These are phyloP conservation scores for Bothriochloa decipiens DNA, from an alignment of 176 grass and related monocot genomes.

Conservation along the genomic window DNA sequence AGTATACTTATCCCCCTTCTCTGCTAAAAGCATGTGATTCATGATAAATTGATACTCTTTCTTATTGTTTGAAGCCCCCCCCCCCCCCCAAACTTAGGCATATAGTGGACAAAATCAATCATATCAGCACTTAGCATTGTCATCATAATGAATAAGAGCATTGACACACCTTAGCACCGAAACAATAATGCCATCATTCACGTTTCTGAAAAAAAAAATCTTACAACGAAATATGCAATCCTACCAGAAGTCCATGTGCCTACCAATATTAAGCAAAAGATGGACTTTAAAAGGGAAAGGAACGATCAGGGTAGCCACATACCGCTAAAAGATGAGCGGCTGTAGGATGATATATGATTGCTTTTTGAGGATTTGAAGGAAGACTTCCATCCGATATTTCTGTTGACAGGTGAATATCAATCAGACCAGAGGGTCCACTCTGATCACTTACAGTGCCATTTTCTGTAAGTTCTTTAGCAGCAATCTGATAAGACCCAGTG, in stretches of 20 bases:
- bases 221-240: background rate
- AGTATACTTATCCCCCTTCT: background rate
- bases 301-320: conserved; percentile 28
- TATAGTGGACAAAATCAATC: background rate
- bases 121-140: background rate
- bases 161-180: background rate
- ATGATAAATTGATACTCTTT: background rate
- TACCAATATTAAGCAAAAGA: conserved; percentile 22
- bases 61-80: background rate
- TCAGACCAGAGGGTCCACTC: conserved; percentile 89
- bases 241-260: background rate
- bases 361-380: conserved; percentile 91
- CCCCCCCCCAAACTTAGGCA: too few relatives aligned
- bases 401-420: conserved; percentile 89
- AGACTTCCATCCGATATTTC: conserved; percentile 89
- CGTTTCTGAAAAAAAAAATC: conserved; percentile 13
- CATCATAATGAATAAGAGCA: conserved; percentile 22
- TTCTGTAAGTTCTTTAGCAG: conserved; percentile 82
- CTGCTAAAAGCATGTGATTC: conserved; percentile 11
- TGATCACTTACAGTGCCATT: conserved; percentile 90
- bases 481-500: conserved; percentile 77
- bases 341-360: conserved; percentile 87
- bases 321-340: conserved; percentile 90
- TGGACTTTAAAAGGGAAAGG: conserved; percentile 7
- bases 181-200: conserved; percentile 3